Evolutionary conservation across 2,329 filamentous ascomycete species (phyloP), one percentile per base, ranked within the genome.

Genomic region (Lachnellula arida): DNA sequence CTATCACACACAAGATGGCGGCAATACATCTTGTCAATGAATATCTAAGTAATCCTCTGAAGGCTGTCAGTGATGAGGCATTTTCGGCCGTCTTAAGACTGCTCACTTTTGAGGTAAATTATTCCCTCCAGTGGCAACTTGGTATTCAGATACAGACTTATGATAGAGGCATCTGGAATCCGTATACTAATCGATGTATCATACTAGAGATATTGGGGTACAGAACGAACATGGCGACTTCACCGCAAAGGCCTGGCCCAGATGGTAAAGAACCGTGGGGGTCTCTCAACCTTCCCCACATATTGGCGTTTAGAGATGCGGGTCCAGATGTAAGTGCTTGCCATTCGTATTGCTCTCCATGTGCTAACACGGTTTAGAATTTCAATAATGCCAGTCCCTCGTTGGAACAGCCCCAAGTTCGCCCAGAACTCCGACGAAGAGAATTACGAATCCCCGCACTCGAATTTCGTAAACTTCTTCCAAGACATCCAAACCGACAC

Each of bases 181-280:
- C 19, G 12, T 14, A n/a, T 40, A 40, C 37, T 40, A 40, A 17
- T 4, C 4, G 17, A 17, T 9, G 8, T 17, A 7, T 9, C 5
- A 40, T 17, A 6, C n/a, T 47, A 66, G 57, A 60, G 70, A 58
- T 71, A 71, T 42, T 71, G 68, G 70, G 69, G 68, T 11, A 70
- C 68, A 1, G 68, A 64, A 51, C 55, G 58, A 48, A 65, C 68
- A 44, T 72, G 69, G 70, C 61, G 64, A 12, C 63, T 71, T n/a
- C 69, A 72, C 37, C 69, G 67, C 34, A 58, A 60, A 25, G 69
- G 69, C 7, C 54, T 72, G 15, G 62, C 68, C 28, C 59, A 63
- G 23, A 71, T 71, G 65, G 68, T 71, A 15, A 58, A 70, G n/a
- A 68, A 68, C 22, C 63, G 65, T 55, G 69, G 70, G n/a, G 70